Evolutionary conservation across 164 flowering plant genomes (phyloP).

Genomic region (Magnolia changhungtana): DNA sequence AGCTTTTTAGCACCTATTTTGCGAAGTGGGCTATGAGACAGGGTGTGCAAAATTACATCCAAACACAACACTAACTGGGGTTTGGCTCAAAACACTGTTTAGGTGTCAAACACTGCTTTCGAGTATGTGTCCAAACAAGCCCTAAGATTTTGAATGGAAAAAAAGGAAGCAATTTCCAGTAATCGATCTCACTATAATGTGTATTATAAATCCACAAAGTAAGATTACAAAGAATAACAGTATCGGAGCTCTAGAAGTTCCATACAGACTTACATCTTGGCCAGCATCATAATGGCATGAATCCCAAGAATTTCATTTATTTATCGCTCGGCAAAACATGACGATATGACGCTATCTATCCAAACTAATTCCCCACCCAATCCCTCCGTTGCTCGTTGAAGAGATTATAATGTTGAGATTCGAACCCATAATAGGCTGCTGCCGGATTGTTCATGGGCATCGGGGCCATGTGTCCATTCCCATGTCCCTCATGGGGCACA

Average conservation of each 20-base stretch:
- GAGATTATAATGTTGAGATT: slow-evolving; percentile 14
- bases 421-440: slow-evolving; percentile 18
- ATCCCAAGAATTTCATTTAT: slow-evolving; percentile 6
- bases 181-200: neutral
- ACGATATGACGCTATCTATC: slow-evolving; percentile 14
- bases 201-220: neutral
- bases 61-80: too few relatives aligned
- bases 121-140: too few relatives aligned
- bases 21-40: too few relatives aligned
- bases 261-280: neutral
- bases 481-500: neutral
- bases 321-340: slow-evolving; percentile 19
- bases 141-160: too few relatives aligned
- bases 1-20: too few relatives aligned
- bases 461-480: slow-evolving; percentile 19
- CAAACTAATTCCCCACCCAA: slow-evolving; percentile 17
- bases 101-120: neutral
- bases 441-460: neutral
- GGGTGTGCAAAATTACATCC: too few relatives aligned
- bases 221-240: neutral
- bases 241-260: neutral
- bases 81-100: too few relatives aligned
- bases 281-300: neutral
- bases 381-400: slow-evolving; percentile 23
- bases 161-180: neutral